phyloP scores from a whole-genome alignment of 352 stramenopile species.

The Pythium aristosporum region DNA sequence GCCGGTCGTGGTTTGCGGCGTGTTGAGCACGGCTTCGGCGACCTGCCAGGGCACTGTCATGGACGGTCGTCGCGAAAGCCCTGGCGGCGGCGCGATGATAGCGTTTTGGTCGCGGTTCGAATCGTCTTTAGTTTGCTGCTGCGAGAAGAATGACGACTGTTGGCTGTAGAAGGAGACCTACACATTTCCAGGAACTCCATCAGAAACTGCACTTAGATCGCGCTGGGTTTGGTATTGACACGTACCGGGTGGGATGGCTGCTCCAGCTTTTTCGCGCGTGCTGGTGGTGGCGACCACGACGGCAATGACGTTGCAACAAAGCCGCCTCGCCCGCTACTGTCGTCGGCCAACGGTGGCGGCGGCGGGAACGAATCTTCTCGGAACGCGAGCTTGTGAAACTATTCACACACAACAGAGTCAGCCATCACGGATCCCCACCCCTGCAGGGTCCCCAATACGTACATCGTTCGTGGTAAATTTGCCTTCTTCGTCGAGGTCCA shows the following conservation, averaged over 20 bases:
- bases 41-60: slow-evolving; percentile 89
- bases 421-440: no score
- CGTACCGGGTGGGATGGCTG: slow-evolving; percentile 28
- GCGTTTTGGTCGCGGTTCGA: slow-evolving; percentile 59
- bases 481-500: slow-evolving; percentile 35
- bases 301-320: slow-evolving; percentile 68
- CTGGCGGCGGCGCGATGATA: slow-evolving; percentile 62
- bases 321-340: slow-evolving; percentile 29
- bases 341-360: slow-evolving; percentile 60
- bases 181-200: not conserved
- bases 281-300: slow-evolving; percentile 79
- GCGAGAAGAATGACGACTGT: slow-evolving; percentile 70
- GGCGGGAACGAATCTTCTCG: slow-evolving; percentile 73
- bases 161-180: slow-evolving; percentile 70
- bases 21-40: slow-evolving; percentile 79
- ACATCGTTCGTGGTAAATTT: slow-evolving; percentile 41
- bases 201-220: not conserved
- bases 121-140: slow-evolving; percentile 62
- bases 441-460: slow-evolving; percentile 2
- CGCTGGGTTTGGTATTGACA: not conserved
- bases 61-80: slow-evolving; percentile 69
- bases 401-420: slow-evolving; percentile 5
- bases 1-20: slow-evolving; percentile 62
- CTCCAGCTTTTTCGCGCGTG: slow-evolving; percentile 69
- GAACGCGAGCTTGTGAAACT: slow-evolving; percentile 49